phyloP scores from a whole-genome alignment of 2,329 filamentous ascomycete species.

The Emericellopsis cladophorae region DNA sequence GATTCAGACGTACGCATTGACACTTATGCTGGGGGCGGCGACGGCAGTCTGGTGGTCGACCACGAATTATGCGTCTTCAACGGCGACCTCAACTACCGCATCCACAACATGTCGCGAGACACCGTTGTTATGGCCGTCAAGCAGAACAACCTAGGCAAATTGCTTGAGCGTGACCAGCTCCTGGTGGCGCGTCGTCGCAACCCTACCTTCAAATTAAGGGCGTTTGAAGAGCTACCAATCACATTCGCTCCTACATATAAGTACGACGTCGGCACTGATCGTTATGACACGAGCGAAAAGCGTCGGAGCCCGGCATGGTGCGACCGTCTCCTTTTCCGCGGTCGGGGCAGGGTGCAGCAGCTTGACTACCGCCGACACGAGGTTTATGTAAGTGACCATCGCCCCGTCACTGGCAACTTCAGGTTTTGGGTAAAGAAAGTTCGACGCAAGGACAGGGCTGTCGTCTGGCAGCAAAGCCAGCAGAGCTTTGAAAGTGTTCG shows the following conservation, averaged over 20 bases:
- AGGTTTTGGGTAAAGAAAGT: constrained; percentile 76
- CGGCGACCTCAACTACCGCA: constrained; percentile 94
- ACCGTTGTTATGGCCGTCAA: constrained; percentile 80
- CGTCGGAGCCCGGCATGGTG: constrained; percentile 92
- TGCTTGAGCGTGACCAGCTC: constrained; percentile 88
- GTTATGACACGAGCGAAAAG: constrained; percentile 91
- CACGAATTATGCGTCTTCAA: constrained; percentile 97
- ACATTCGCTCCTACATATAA: constrained; percentile 95
- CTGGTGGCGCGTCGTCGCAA: constrained; percentile 82
- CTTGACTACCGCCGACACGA: constrained; percentile 83
- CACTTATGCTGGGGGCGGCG: constrained; percentile 80
- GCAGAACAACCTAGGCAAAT: constrained; percentile 66
- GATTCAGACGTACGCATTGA: constrained; percentile 58
- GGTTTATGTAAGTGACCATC: constrained; percentile 80
- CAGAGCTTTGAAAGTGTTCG: constrained; percentile 63
- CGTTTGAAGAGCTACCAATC: constrained; percentile 85
- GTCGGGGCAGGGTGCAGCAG: constrained; percentile 71
- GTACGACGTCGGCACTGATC: constrained; percentile 91
- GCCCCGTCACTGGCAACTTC: constrained; percentile 81
- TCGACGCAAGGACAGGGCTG: constrained; percentile 49
- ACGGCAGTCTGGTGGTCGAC: constrained; percentile 88
- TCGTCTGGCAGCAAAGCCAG: constrained; percentile 61
- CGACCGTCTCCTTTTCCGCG: constrained; percentile 80
- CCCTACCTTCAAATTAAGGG: constrained; percentile 74
- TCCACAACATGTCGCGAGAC: constrained; percentile 92